Evolutionary conservation across 2,329 filamentous ascomycete species (phyloP).

Genomic region (Phyllosticta paracitricarpa): DNA sequence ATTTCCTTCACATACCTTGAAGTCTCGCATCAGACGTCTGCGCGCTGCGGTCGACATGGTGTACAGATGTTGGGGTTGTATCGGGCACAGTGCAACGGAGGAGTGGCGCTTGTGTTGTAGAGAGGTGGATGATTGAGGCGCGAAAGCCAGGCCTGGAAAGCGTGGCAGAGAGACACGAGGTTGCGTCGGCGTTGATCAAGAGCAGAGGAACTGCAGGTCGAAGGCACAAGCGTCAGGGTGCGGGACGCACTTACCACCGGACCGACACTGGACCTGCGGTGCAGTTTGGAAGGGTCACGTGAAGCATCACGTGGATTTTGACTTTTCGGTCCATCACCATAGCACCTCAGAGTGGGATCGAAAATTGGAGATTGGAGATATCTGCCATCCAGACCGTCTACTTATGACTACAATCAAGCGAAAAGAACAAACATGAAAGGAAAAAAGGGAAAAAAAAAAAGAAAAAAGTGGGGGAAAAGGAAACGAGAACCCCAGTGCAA

Average conservation of each 20-base stretch:
- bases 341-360: neutral
- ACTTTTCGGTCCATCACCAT: too few relatives aligned
- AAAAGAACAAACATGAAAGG: too few relatives aligned
- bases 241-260: neutral
- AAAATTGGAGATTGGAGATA: neutral
- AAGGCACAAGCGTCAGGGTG: neutral
- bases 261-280: too few relatives aligned
- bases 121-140: neutral
- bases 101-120: neutral
- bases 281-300: neutral
- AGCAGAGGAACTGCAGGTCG: too few relatives aligned
- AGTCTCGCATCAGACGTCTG: conserved; percentile 96
- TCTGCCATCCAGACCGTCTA: neutral
- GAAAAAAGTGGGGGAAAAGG: neutral
- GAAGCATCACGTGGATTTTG: neutral
- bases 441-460: neutral
- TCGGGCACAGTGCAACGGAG: neutral
- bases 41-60: conserved; percentile 86
- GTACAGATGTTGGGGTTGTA: neutral
- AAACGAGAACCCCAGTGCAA: neutral
- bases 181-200: neutral
- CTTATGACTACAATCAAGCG: neutral
- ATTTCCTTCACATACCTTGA: conserved; percentile 60
- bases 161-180: neutral
- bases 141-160: neutral